These are phyloP conservation scores for Chrysoporthe puriensis DNA, from an alignment of 2,329 filamentous ascomycete species.

Conservation along the genomic window DNA sequence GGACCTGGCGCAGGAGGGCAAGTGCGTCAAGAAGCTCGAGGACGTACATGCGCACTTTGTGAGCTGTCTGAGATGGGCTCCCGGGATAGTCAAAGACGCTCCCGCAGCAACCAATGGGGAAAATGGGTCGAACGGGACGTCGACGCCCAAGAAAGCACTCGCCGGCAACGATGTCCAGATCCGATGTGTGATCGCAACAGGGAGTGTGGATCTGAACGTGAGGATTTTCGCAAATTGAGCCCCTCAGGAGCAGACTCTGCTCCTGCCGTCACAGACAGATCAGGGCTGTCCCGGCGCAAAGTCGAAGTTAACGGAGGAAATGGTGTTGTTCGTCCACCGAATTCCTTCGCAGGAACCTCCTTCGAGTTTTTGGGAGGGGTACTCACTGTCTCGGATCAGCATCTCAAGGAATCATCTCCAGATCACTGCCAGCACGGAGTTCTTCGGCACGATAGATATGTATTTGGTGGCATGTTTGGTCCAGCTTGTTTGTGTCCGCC, in stretches of 20 bases:
- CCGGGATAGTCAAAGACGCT: constrained; percentile 68
- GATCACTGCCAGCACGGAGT: constrained; percentile 11
- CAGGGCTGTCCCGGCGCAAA: not conserved
- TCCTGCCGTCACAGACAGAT: not conserved
- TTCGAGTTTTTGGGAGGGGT: not conserved
- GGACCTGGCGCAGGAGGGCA: constrained; percentile 89
- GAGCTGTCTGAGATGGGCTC: constrained; percentile 86
- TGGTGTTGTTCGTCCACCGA: not conserved
- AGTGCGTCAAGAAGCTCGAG: constrained; percentile 80
- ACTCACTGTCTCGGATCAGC: not conserved
- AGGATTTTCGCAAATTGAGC: constrained; percentile 71
- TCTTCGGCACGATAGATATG: constrained; percentile 5
- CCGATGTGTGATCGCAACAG: constrained; percentile 84
- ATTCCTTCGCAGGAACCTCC: not conserved
- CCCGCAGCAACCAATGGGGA: constrained; percentile 44
- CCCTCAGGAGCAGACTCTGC: not conserved
- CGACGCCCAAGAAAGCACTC: constrained; percentile 49
- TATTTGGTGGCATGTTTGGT: constrained; percentile 8
- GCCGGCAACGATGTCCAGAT: constrained; percentile 64
- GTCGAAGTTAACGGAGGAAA: not conserved
- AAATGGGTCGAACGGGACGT: constrained; percentile 44
- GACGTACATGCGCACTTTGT: constrained; percentile 85
- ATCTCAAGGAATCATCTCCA: constrained; percentile 2
- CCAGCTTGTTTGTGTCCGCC: constrained; percentile 2
- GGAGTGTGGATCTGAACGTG: constrained; percentile 80